phyloP scores from a whole-genome alignment of 2,329 filamentous ascomycete species.

The Bimuria novae-zelandiae region DNA sequence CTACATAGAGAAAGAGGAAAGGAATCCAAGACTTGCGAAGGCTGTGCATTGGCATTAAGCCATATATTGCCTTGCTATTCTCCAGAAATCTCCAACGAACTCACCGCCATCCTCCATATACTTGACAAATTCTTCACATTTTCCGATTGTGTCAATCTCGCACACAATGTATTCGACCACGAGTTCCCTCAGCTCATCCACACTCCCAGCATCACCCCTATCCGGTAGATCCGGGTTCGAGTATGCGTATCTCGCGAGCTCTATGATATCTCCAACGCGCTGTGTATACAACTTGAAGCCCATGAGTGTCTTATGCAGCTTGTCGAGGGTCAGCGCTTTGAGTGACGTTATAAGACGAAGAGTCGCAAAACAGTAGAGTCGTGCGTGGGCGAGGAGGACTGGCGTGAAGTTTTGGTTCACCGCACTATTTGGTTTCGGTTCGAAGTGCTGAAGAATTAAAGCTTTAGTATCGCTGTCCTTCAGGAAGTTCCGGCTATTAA shows the following conservation, averaged over 20 bases:
- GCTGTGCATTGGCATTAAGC: too few species aligned
- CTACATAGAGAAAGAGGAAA: too few species aligned
- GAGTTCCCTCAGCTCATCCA: constrained; percentile 29
- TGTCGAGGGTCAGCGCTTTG: constrained; percentile 9
- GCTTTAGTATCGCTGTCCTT: not conserved
- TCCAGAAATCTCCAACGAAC: constrained; percentile 31
- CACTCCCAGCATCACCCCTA: constrained; percentile 4
- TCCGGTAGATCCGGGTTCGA: not conserved
- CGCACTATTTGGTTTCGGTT: not conserved
- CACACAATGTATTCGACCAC: constrained; percentile 29
- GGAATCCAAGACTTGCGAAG: too few species aligned
- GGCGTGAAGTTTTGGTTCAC: constrained; percentile 13
- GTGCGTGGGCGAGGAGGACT: constrained; percentile 20
- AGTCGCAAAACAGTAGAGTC: constrained; percentile 16
- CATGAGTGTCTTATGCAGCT: constrained; percentile 13
- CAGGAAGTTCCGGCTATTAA: not conserved
- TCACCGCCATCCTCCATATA: too few species aligned
- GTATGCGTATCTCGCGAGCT: constrained; percentile 13
- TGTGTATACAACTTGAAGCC: constrained; percentile 8
- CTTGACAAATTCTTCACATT: constrained; percentile 20
- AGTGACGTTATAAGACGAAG: constrained; percentile 7
- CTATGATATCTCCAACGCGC: constrained; percentile 7
- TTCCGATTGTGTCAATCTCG: constrained; percentile 23
- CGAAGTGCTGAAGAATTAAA: not conserved
- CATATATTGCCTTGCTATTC: too few species aligned